Base-by-base conservation (phyloP, 2,329 filamentous ascomycete genomes). In the Ploettnerulaceae sp. region DNA sequence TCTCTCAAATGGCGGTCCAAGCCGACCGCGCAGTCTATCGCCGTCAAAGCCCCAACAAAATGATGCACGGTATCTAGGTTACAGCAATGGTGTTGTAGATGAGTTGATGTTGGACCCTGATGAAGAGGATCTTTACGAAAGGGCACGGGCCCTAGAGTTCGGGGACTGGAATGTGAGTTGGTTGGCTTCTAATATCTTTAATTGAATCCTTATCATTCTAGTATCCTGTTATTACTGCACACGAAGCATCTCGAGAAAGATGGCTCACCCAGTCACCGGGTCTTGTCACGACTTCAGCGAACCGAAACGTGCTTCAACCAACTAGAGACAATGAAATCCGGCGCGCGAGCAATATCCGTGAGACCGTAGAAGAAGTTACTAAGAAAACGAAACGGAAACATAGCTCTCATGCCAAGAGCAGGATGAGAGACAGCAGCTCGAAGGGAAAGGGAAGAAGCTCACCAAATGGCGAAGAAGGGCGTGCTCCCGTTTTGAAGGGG, bases 161-260 rank as follows among this genome's bases (percentile, higher is more conserved):
- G 86, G 86, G 2, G 91, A 97, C 62, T 97, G 90, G 89, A 96
- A 97, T 67, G 88, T 91, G 70, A 74, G 86, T 80, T 11, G n/a
- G 8, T 24, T 11, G 22, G 18, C 17, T 12, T 17, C 12, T 26
- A 9, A 26, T 11, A 21, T 12, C 18, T 15, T 18, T 9, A 14
- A 6, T 4, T 34, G 31, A 35, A 41, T 24, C 40, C 32, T 20
- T 7, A 17, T 21, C 40, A 14, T 15, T 48, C 40, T 59, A 93
- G 87, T 97, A 97, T 66, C 91, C 90, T 18, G 91, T 97, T 21
- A 90, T 97, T 56, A 91, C 90, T 25, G 90, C 81, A 15, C 78
- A 86, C 63, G 79, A 89, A 54, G 85, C 89, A 12, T 75, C 83
- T 22, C 75, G 81, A 46, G 84, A 90, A 49, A 76, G 84, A 53